A percentile compares a stretch with the other conserved stretches of the same genome.
phyloP scores from a whole-genome alignment of 352 stramenopile genomes.

The Globisporangium echinulatum region DNA sequence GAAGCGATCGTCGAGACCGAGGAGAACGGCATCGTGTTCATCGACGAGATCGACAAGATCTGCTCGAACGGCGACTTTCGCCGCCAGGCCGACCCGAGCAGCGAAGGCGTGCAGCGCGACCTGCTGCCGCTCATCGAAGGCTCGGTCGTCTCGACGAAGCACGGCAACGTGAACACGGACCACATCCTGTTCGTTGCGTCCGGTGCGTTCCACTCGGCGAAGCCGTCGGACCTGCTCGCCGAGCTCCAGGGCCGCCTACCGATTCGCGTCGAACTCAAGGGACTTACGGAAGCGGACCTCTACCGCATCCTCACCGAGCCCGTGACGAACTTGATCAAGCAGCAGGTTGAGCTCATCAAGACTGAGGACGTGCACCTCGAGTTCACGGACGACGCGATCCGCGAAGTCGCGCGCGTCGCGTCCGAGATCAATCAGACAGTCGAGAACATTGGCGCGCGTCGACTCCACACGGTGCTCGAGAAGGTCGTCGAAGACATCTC shows the following conservation, averaged over 20 bases:
- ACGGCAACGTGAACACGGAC: constrained; percentile 99
- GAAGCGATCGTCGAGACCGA: constrained; percentile 91
- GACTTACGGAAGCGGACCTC: constrained; percentile 97
- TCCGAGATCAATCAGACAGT: constrained; percentile 94
- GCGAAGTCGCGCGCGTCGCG: constrained; percentile 95
- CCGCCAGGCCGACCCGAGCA: constrained; percentile 93
- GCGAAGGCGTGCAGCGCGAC: constrained; percentile 98
- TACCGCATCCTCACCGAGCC: constrained; percentile 99
- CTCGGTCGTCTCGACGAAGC: constrained; percentile 96
- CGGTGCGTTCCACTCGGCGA: constrained; percentile 96
- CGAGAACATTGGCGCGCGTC: constrained; percentile 98
- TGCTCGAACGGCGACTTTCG: constrained; percentile 93
- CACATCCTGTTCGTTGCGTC: constrained; percentile 99
- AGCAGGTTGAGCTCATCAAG: constrained; percentile 97
- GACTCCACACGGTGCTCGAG: constrained; percentile 97
- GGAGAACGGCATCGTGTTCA: constrained; percentile 99
- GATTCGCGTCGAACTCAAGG: constrained; percentile 98
- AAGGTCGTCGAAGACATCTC: constrained; percentile 98
- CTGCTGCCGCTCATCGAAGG: constrained; percentile 98
- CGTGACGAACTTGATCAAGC: constrained; percentile 97
- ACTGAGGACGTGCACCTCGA: constrained; percentile 94
- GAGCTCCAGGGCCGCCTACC: constrained; percentile 97
- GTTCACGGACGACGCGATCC: constrained; percentile 96
- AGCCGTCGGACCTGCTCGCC: constrained; percentile 97
- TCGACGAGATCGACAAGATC: constrained; percentile 99